Evolutionary conservation across 2,329 filamentous ascomycete species (phyloP).

Genomic region (Tolypocladium tundrense): DNA sequence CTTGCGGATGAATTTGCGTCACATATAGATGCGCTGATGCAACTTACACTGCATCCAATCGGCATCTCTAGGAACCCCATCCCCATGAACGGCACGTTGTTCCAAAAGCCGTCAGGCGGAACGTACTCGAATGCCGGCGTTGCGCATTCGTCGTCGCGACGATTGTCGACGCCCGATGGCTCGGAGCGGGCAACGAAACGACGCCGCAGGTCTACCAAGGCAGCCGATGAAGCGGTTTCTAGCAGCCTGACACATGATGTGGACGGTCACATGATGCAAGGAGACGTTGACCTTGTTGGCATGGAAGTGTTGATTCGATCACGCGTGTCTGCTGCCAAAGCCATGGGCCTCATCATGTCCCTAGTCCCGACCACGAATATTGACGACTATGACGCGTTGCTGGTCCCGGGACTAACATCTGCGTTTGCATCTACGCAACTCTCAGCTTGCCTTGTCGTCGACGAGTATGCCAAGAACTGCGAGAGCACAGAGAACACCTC

Average conservation of each 20-base stretch:
- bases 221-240: conserved; percentile 51
- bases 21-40: conserved; percentile 72
- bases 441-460: conserved; percentile 70
- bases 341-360: conserved; percentile 76
- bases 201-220: conserved; percentile 75
- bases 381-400: conserved; percentile 52
- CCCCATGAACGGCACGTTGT: conserved; percentile 80
- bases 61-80: conserved; percentile 85
- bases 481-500: conserved; percentile 26
- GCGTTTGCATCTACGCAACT: conserved; percentile 79
- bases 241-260: conserved; percentile 79
- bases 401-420: conserved; percentile 60
- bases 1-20: conserved; percentile 63
- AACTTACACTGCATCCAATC: conserved; percentile 79
- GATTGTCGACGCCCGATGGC: conserved; percentile 41
- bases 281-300: conserved; percentile 89
- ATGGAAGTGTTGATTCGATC: conserved; percentile 81
- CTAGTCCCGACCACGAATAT: conserved; percentile 56
- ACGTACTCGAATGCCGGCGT: conserved; percentile 54
- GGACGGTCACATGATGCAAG: conserved; percentile 95
- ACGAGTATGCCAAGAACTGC: conserved; percentile 69
- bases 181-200: conserved; percentile 61
- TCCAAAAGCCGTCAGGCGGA: conserved; percentile 87
- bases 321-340: conserved; percentile 75
- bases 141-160: conserved; percentile 29